Evolutionary conservation across 805 yeast species (phyloP).

Genomic region (Schwanniomyces polymorphus): DNA sequence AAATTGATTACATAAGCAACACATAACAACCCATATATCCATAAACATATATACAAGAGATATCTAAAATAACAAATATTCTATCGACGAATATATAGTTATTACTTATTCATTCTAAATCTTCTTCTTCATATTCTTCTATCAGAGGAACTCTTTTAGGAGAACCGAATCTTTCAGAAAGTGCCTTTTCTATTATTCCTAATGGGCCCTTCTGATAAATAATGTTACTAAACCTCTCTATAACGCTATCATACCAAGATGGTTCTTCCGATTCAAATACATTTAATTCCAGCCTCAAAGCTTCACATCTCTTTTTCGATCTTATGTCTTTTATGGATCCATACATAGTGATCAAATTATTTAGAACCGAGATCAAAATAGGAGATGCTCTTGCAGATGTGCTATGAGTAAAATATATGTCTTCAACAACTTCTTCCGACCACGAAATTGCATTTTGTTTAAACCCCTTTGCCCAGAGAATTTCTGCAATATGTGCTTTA

Average conservation of each 20-base stretch:
- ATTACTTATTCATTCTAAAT: slow-evolving; percentile 22
- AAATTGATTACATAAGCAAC: not conserved
- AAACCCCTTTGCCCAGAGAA: slow-evolving; percentile 42
- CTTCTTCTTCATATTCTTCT: slow-evolving; percentile 44
- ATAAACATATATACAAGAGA: not conserved
- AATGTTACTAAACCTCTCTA: slow-evolving; percentile 35
- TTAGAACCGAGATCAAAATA: slow-evolving; percentile 28
- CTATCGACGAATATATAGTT: not conserved
- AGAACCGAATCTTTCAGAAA: slow-evolving; percentile 38
- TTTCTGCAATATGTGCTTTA: slow-evolving; percentile 40
- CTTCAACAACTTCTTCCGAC: slow-evolving; percentile 42
- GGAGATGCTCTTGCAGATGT: slow-evolving; percentile 24
- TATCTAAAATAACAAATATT: not conserved
- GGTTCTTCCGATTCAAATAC: slow-evolving; percentile 23
- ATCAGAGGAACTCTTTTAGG: slow-evolving; percentile 33
- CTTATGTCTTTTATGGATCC: slow-evolving; percentile 18
- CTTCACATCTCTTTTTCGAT: slow-evolving; percentile 26
- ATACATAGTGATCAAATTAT: slow-evolving; percentile 35
- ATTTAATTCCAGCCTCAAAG: slow-evolving; percentile 21
- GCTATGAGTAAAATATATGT: slow-evolving; percentile 29
- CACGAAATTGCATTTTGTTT: slow-evolving; percentile 39
- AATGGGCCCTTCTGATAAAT: slow-evolving; percentile 43
- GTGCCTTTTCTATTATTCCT: slow-evolving; percentile 40
- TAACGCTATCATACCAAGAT: slow-evolving; percentile 34
- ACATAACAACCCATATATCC: not conserved